Evolutionary conservation across 2,329 filamentous ascomycete genomes (phyloP).

Genomic region (Cryphonectria parasitica): DNA sequence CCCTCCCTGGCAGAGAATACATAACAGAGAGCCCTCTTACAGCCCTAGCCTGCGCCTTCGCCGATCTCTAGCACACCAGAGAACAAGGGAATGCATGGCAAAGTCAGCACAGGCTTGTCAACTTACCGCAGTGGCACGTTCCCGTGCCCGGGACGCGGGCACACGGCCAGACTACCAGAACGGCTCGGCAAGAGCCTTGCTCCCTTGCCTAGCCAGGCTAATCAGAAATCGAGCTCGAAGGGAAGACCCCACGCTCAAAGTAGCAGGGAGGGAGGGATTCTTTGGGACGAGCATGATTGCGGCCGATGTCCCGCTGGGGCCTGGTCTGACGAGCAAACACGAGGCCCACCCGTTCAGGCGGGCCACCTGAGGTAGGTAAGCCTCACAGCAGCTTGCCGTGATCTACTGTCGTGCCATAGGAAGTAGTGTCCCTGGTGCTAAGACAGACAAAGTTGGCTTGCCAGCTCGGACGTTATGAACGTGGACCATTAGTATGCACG

Average conservation of each 20-base stretch:
- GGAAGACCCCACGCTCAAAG: slow-evolving; percentile 27
- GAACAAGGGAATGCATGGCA: slow-evolving; percentile 8
- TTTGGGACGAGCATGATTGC: slow-evolving; percentile 22
- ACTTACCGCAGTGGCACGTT: slow-evolving; percentile 15
- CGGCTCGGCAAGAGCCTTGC: slow-evolving; percentile 29
- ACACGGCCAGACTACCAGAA: slow-evolving; percentile 23
- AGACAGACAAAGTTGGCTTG: not conserved
- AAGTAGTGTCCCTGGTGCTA: not conserved
- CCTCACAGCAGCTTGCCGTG: not conserved
- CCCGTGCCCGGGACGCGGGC: slow-evolving; percentile 26
- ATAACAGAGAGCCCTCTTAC: not conserved
- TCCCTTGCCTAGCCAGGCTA: slow-evolving; percentile 21
- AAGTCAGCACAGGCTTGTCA: slow-evolving; percentile 10
- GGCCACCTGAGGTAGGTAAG: not conserved
- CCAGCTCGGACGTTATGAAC: not conserved
- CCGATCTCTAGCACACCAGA: not conserved
- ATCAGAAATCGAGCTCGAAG: slow-evolving; percentile 14
- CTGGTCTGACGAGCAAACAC: not conserved
- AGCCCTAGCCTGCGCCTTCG: not conserved
- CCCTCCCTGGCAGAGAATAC: not conserved
- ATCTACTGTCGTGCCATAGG: not conserved
- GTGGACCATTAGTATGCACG: not conserved
- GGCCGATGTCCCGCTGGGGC: not conserved
- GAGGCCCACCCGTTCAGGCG: not conserved
- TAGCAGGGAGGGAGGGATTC: slow-evolving; percentile 6